phyloP scores from a whole-genome alignment of 139 green algal genomes.

The Dunaliella primolecta region DNA sequence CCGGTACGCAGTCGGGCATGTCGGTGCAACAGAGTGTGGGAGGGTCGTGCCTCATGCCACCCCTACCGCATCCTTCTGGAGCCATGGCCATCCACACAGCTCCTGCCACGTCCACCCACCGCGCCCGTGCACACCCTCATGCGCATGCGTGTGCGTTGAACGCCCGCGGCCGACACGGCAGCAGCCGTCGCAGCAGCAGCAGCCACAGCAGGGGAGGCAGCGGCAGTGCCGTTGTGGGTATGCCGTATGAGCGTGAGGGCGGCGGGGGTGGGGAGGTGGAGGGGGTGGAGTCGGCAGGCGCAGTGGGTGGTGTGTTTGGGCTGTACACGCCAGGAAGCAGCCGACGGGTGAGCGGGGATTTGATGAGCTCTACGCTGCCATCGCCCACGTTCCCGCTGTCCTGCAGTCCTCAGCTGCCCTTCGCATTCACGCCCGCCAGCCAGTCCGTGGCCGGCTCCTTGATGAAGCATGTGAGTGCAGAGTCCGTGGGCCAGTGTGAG shows the following conservation, averaged over 20 bases:
- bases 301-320: too few relatives aligned
- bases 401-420: conserved; percentile 71
- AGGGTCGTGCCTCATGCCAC: too few relatives aligned
- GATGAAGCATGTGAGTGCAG: conserved; percentile 15
- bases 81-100: not conserved
- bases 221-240: too few relatives aligned
- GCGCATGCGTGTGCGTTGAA: too few relatives aligned
- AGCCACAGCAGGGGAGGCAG: too few relatives aligned
- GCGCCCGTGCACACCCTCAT: not conserved
- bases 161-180: not conserved
- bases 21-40: too few relatives aligned
- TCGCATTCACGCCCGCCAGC: conserved; percentile 73
- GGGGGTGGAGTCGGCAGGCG: too few relatives aligned
- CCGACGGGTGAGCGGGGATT: not conserved
- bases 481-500: not conserved
- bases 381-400: conserved; percentile 15
- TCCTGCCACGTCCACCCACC: not conserved
- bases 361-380: not conserved
- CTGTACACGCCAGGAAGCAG: too few relatives aligned
- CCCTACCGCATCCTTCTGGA: not conserved
- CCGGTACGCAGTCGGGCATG: too few relatives aligned
- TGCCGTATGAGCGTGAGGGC: too few relatives aligned
- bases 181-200: not conserved
- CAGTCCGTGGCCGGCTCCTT: conserved; percentile 42
- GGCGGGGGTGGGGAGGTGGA: too few relatives aligned